phyloP scores from a whole-genome alignment of 208 protist species.

The Trichomonas gallinae region DNA sequence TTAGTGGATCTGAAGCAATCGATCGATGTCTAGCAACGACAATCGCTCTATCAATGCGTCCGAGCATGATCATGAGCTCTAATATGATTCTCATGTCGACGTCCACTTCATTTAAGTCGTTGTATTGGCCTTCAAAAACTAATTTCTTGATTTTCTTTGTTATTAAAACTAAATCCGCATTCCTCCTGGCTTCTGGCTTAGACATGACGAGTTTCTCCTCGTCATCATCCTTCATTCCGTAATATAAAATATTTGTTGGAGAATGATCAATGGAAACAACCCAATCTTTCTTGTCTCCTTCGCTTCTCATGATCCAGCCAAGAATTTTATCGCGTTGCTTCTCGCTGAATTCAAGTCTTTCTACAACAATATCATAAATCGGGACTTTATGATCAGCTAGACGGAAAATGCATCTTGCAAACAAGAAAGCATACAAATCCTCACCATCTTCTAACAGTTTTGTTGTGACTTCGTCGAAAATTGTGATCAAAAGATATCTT shows the following conservation, averaged over 20 bases:
- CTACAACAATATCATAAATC: neutral
- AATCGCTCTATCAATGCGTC: neutral
- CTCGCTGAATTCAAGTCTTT: neutral
- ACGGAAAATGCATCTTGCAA: neutral
- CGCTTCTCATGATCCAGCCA: neutral
- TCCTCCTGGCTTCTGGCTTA: neutral
- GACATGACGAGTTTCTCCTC: neutral
- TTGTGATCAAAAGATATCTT: neutral
- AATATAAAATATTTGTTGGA: neutral
- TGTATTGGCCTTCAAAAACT: neutral
- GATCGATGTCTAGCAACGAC: neutral
- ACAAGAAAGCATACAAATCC: slow-evolving; percentile 8
- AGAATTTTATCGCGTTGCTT: neutral
- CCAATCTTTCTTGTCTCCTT: neutral
- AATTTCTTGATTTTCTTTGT: neutral
- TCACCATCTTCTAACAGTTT: neutral
- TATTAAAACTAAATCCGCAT: neutral
- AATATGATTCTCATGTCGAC: neutral
- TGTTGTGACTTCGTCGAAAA: neutral
- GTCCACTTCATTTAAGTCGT: neutral
- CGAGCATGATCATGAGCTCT: neutral
- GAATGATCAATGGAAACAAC: neutral
- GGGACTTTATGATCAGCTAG: neutral
- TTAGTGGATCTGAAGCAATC: neutral
- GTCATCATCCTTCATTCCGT: neutral